Conservation (phyloP, 257 asterid species). For the Cinchona pubescens region DNA sequence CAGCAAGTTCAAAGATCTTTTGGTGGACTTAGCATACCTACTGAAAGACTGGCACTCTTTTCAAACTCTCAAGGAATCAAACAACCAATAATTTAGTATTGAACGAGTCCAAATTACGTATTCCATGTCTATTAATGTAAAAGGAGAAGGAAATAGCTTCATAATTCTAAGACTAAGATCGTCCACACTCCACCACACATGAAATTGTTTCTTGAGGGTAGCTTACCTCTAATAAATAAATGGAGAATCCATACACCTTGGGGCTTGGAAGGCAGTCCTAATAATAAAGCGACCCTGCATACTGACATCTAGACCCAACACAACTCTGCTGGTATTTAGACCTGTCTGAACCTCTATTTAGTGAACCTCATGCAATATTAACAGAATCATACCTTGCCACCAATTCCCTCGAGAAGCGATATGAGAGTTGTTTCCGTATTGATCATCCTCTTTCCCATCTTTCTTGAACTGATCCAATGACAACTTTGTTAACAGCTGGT, state of each 20-base stretch:
- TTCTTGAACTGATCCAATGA: not conserved
- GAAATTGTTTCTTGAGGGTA: too few species aligned
- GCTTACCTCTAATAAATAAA: not conserved
- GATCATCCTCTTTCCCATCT: not conserved
- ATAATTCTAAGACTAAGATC: not conserved
- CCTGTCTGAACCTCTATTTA: not conserved
- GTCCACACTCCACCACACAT: not conserved
- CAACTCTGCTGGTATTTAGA: not conserved
- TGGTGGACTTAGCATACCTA: not conserved
- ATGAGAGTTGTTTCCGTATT: not conserved
- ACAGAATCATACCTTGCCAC: not conserved
- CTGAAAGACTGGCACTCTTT: not conserved
- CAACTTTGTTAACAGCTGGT: not conserved
- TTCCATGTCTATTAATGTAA: not conserved
- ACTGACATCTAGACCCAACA: too few species aligned
- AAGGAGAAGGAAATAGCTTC: not conserved
- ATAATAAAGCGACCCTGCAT: slow-evolving; percentile 6
- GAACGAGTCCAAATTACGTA: not conserved
- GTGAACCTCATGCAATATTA: not conserved
- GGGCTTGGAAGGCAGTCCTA: not conserved
- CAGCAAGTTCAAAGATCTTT: not conserved
- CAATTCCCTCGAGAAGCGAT: not conserved
- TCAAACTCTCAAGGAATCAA: not conserved
- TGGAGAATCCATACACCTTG: not conserved
- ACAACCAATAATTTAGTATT: not conserved